Evolutionary conservation across 306 rosid species (phyloP).

Genomic region (Cucurbita pepo): DNA sequence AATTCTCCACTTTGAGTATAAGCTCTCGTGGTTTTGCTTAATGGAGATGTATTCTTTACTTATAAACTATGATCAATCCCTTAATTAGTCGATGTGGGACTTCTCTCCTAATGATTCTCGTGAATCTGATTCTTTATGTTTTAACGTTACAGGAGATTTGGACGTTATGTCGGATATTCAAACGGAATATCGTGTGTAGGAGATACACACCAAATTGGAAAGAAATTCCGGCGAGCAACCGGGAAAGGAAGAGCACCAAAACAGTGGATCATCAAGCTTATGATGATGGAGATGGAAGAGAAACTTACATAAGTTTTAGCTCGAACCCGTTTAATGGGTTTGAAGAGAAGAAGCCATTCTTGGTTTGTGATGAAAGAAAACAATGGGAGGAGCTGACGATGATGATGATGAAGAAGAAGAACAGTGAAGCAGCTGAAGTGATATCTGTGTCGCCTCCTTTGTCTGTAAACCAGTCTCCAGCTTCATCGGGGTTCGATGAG

Average conservation of each 20-base stretch:
- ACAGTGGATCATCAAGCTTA: not conserved
- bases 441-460: conserved; percentile 16
- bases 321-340: not conserved
- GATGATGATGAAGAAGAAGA: not conserved
- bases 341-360: conserved; percentile 22
- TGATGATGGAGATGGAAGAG: not conserved
- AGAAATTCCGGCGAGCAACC: conserved; percentile 17
- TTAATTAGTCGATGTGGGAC: too few species aligned
- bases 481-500: conserved; percentile 17
- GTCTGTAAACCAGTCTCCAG: conserved; percentile 1
- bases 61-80: too few species aligned
- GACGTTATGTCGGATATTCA: conserved; percentile 82
- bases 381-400: conserved; percentile 8
- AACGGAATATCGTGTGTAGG: conserved; percentile 33
- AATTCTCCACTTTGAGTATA: too few species aligned
- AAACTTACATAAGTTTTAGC: not conserved
- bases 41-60: too few species aligned
- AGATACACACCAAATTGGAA: conserved; percentile 39
- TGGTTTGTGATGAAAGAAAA: not conserved
- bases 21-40: too few species aligned
- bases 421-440: not conserved
- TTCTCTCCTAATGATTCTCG: too few species aligned
- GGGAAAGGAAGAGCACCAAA: not conserved
- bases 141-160: conserved; percentile 58
- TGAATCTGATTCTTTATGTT: not conserved